Base-by-base conservation (phyloP, 2,329 filamentous ascomycete genomes). In the Xylariaceae sp. region DNA sequence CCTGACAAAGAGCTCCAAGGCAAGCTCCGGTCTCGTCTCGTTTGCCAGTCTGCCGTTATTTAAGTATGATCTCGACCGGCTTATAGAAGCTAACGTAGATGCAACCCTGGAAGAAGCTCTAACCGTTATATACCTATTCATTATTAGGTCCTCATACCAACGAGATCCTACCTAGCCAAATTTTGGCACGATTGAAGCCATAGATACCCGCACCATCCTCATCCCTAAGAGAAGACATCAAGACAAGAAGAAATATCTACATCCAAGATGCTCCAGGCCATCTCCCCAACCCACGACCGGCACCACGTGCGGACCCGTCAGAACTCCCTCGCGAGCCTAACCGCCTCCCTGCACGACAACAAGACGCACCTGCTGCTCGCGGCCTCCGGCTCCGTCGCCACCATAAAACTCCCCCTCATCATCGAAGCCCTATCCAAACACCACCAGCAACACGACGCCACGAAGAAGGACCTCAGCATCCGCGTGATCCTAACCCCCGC, bases 401-500 rank as follows among this genome's bases (percentile, higher is more conserved):
- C 90, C 6, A 96, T 96, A 68, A 97, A 97, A 70, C 77, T 91
- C 2, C 86, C 86, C 1, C 77, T 82, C 40, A 90, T 93, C 62
- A 78, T 89, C 56, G 67, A 75, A 18, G 79, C 85, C 1, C 81
- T 93, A 3, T 79, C 74, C 16, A 44, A 62, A 42, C 64, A 70
- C 44, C 14, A 3, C 32, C 20, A 44, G 10, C 46, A 40, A 10
- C 53, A 57, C 40, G 42, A 45, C 3, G 18, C 20, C 20, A 45
- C 20, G 48, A 40, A 20, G 51, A 50, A 52, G 40, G 52, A 48
- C 42, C 54, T 62, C 7, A 62, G 60, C 9, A 91, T 98, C 71
- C 89, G 92, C n/a, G 77, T 98, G 50, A 77, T 98, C 56, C 81
- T 98, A 57, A 96, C 92, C 2, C 74, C 82, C 29, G 86, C 88